These are phyloP conservation scores for Aspergillus fumigatus DNA, from an alignment of 2,329 filamentous ascomycete genomes.

Conservation along the genomic window DNA sequence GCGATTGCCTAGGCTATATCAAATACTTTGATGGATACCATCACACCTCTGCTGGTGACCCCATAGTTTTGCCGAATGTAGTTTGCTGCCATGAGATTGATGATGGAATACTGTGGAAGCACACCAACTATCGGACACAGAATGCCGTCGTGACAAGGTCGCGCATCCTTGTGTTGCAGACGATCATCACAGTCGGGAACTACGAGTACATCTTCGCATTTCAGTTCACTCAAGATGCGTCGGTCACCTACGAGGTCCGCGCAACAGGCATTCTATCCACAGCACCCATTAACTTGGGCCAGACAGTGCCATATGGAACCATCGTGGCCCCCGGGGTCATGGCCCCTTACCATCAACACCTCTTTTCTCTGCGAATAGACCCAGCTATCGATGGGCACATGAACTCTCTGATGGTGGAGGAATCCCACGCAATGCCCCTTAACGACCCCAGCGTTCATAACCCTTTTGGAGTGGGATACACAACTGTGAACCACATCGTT, in stretches of 20 bases:
- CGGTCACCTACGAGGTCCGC: conserved; percentile 40
- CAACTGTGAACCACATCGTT: conserved; percentile 39
- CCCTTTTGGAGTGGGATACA: conserved; percentile 50
- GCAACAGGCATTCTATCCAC: conserved; percentile 46
- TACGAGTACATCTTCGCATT: conserved; percentile 45
- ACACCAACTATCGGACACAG: conserved; percentile 36
- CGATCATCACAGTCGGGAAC: conserved; percentile 40
- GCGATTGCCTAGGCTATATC: conserved; percentile 43
- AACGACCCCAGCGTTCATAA: conserved; percentile 39
- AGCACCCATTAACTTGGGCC: conserved; percentile 30
- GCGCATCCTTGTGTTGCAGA: conserved; percentile 34
- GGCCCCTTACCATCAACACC: conserved; percentile 43
- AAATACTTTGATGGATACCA: conserved; percentile 42
- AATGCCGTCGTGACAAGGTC: conserved; percentile 32
- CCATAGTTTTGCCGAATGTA: conserved; percentile 38
- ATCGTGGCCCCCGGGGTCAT: conserved; percentile 39
- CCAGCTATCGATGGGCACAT: conserved; percentile 36
- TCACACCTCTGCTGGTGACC: conserved; percentile 30
- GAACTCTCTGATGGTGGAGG: conserved; percentile 50
- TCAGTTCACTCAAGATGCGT: conserved; percentile 39
- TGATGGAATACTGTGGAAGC: conserved; percentile 39
- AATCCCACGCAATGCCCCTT: conserved; percentile 54
- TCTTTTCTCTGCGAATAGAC: conserved; percentile 44
- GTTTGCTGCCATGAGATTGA: conserved; percentile 42
- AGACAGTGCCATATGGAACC: conserved; percentile 36